Conservation (phyloP, 2,329 filamentous ascomycete genomes). For the Magnaporthiopsis poae region DNA sequence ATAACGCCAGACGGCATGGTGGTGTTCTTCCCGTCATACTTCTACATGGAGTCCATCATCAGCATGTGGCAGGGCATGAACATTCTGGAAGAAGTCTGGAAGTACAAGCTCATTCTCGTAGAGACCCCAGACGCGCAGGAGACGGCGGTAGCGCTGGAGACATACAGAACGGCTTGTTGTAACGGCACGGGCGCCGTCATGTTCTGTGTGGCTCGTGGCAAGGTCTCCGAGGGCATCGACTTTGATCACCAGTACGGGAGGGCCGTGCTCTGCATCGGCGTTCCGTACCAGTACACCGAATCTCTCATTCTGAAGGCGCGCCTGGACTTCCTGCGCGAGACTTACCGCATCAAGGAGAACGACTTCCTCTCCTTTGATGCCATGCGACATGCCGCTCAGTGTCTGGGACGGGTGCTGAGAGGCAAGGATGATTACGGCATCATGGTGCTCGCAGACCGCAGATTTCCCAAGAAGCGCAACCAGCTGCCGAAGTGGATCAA, state of each 20-base stretch:
- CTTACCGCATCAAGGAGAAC: conserved; percentile 90
- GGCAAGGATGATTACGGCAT: conserved; percentile 99
- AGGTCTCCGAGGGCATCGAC: conserved; percentile 96
- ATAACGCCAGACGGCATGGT: conserved; percentile 94
- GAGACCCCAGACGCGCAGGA: conserved; percentile 97
- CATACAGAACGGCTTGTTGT: conserved; percentile 92
- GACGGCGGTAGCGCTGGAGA: conserved; percentile 88
- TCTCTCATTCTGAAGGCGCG: conserved; percentile 92
- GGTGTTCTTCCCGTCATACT: conserved; percentile 97
- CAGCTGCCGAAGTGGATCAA: conserved; percentile 97
- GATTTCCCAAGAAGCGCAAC: conserved; percentile 80
- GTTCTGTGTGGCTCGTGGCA: conserved; percentile 89
- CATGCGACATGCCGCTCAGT: conserved; percentile 97
- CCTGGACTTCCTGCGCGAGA: conserved; percentile 91
- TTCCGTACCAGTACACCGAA: conserved; percentile 97
- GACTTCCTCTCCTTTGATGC: conserved; percentile 98
- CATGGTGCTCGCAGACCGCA: conserved; percentile 91
- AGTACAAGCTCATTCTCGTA: conserved; percentile 94
- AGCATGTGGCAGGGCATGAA: conserved; percentile 99
- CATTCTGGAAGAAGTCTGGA: conserved; percentile 95
- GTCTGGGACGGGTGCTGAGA: conserved; percentile 81
- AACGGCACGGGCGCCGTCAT: conserved; percentile 90
- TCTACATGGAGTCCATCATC: conserved; percentile 99
- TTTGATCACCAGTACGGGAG: conserved; percentile 98
- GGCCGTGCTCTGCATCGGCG: conserved; percentile 89